Conservation (phyloP, 2,329 filamentous ascomycete species). For the Juglanconis oblonga region DNA sequence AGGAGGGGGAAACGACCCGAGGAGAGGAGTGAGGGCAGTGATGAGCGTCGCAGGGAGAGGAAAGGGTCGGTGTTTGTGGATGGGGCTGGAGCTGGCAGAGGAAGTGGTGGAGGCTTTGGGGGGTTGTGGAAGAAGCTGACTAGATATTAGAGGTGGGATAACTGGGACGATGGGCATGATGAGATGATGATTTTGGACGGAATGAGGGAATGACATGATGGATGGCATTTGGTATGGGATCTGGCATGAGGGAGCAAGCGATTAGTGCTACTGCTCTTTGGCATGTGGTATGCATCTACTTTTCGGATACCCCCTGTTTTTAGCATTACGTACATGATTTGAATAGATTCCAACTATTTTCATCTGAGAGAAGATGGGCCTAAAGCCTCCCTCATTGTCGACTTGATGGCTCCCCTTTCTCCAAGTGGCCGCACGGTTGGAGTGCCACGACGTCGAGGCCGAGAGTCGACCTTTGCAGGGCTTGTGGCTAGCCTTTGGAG, state of each 20-base stretch:
- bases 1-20: constrained; percentile 23
- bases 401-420: too few species aligned
- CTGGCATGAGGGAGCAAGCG: background rate
- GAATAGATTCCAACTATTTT: background rate
- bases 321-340: background rate
- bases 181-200: background rate
- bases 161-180: background rate
- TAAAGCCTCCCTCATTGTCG: too few species aligned
- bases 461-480: too few species aligned
- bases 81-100: constrained; percentile 43
- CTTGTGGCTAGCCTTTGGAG: too few species aligned
- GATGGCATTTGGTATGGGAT: background rate
- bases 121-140: constrained; percentile 61
- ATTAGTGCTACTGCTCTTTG: background rate
- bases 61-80: constrained; percentile 43
- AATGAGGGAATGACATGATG: background rate
- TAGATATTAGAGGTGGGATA: constrained; percentile 16
- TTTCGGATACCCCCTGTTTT: background rate
- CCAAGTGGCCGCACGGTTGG: too few species aligned
- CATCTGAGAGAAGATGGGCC: background rate
- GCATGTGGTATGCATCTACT: background rate
- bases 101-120: constrained; percentile 31
- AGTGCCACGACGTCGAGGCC: too few species aligned
- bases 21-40: constrained; percentile 39
- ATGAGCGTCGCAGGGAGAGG: constrained; percentile 39